Conservation (phyloP, 345 rosid genomes). For the Populus davidiana region DNA sequence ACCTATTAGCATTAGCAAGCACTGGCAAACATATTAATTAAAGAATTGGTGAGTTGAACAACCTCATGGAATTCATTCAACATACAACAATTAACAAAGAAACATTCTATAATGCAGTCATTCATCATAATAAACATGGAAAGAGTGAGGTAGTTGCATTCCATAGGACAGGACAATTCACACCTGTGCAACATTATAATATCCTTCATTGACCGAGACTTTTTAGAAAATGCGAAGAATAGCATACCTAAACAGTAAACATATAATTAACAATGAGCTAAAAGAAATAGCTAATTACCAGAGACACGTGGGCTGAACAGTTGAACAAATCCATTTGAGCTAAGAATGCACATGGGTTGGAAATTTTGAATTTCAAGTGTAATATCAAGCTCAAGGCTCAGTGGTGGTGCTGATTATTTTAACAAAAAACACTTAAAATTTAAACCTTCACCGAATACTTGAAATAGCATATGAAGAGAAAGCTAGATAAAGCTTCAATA, state of each 20-base stretch:
- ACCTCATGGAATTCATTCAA: neutral
- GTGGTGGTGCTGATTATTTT: neutral
- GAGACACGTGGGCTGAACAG: neutral
- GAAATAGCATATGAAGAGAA: neutral
- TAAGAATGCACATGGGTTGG: neutral
- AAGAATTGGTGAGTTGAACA: neutral
- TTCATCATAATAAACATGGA: neutral
- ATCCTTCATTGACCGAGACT: neutral
- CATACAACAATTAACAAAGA: neutral
- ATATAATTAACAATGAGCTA: neutral
- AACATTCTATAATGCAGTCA: neutral
- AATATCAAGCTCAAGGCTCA: neutral
- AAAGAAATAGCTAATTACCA: neutral
- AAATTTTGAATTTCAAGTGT: neutral
- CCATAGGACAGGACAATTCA: neutral
- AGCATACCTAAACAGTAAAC: neutral
- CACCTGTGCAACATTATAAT: slow-evolving; percentile 2
- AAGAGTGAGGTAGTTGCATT: neutral
- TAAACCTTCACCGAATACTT: neutral
- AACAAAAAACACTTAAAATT: neutral
- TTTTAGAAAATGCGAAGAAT: neutral
- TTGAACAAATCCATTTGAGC: neutral
- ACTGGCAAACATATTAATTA: neutral
- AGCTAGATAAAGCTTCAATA: neutral
- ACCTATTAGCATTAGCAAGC: neutral